Evolutionary conservation across 805 yeast genomes (phyloP), one percentile per base, ranked within the genome.

Genomic region (Candida ascalaphidarum): DNA sequence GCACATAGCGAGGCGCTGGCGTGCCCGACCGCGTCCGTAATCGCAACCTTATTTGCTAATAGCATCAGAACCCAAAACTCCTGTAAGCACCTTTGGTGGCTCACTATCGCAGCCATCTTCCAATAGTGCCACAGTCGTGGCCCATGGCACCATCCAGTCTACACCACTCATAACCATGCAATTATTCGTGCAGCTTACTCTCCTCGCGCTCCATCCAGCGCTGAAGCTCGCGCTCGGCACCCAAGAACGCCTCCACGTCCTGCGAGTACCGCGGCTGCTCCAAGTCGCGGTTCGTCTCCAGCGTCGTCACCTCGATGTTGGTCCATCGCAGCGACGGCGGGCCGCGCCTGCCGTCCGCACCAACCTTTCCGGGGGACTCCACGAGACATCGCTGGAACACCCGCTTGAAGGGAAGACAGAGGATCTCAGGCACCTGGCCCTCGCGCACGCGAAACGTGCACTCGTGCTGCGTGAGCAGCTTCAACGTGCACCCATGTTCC

Each of bases 331-430:
- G n/a, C n/a, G n/a, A n/a, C n/a, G n/a, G n/a, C n/a, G n/a, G n/a
- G n/a, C n/a, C n/a, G n/a, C n/a, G n/a, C n/a, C n/a, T n/a, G 19
- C 47, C 41, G 14, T 53, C 42, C 3, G 29, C 35, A 11, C 13
- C 30, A 9, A 33, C 33, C 33, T 56, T 56, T 29, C 44, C 46
- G 1, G 61, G 62, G 20, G 47, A 30, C 11, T 46, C 43, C 11
- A 57, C 36, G 14, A 58, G 37, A 33, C 69, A 63, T 27, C 65
- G 36, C 42, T 58, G 64, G 40, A 63, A 63, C 6, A 60, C 29
- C 25, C 69, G 33, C 29, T 57, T 61, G 40, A 63, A 63, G 11
- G 69, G 69, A 17, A 63, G 40, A 32, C 69, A 63, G 17, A 63
- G 50, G 22, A 60, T 59, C 31, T 58, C 57, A 18, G 53, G 56